These are phyloP conservation scores for Ceratocystis cacaofunesta DNA, from an alignment of 2,329 filamentous ascomycete species.

Conservation along the genomic window DNA sequence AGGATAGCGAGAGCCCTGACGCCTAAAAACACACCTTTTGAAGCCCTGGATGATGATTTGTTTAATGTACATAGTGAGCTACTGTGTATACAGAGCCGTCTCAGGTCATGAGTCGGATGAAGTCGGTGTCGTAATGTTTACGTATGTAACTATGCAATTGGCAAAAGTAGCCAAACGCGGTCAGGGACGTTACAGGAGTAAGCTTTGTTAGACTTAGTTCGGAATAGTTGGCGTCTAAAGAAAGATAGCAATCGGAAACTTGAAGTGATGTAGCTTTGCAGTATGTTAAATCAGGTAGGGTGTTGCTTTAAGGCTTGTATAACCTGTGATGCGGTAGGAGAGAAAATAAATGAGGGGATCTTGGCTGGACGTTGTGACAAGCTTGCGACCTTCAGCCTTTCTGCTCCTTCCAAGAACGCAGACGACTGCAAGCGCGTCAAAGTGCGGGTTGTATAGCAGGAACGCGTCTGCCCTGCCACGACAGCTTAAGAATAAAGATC, in stretches of 20 bases:
- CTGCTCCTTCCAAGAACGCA: conserved; percentile 3
- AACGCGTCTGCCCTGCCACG: conserved; percentile 6
- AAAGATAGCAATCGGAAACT: not conserved
- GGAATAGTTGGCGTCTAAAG: not conserved
- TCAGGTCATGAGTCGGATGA: conserved; percentile 4
- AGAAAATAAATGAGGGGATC: not conserved
- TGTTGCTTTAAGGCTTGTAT: not conserved
- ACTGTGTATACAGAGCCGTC: conserved; percentile 9
- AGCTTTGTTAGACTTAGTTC: not conserved
- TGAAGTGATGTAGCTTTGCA: not conserved
- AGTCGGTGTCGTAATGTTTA: not conserved
- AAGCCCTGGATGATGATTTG: conserved; percentile 99
- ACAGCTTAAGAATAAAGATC: not conserved
- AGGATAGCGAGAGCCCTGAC: not conserved
- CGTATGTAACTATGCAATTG: not conserved
- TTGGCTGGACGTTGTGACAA: not conserved
- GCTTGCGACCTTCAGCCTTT: conserved; percentile 12
- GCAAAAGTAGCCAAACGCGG: not conserved
- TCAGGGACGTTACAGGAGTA: not conserved
- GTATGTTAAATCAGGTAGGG: not conserved
- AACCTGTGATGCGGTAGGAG: not conserved
- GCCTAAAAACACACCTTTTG: conserved; percentile 57
- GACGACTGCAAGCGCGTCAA: conserved; percentile 9
- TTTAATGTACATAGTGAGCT: conserved; percentile 80
- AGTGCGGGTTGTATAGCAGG: not conserved